These are phyloP conservation scores for Tuber melanosporum DNA, from an alignment of 495 filamentous ascomycete genomes.

Conservation along the genomic window DNA sequence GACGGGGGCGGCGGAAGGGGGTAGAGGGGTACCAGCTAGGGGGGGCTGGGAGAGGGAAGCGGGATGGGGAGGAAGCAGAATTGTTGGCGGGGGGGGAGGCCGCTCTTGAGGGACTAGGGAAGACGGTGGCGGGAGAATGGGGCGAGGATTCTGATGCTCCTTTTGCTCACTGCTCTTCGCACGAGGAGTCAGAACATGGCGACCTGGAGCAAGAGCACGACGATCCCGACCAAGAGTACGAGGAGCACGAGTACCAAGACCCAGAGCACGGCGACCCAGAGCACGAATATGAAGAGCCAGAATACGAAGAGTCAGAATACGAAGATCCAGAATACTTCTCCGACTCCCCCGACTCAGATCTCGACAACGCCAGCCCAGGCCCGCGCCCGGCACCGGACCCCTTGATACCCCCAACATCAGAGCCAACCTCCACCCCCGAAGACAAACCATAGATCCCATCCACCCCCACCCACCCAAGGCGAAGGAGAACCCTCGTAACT, in stretches of 20 bases:
- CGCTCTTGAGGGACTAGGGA: not conserved
- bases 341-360: not conserved
- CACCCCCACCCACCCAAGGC: not conserved
- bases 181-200: not conserved
- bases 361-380: not conserved
- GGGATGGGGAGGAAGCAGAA: not conserved
- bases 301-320: not conserved
- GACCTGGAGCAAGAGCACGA: not conserved
- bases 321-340: not conserved
- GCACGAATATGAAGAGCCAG: not conserved
- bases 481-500: not conserved
- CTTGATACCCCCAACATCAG: not conserved
- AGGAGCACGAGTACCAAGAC: not conserved
- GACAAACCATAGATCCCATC: not conserved
- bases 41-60: not conserved
- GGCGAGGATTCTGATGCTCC: not conserved
- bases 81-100: not conserved
- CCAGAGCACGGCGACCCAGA: not conserved
- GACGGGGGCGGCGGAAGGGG: conserved; percentile 13
- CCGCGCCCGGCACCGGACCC: not conserved
- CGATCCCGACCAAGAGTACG: not conserved
- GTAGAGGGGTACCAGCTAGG: not conserved
- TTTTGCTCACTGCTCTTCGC: not conserved
- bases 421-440: not conserved
- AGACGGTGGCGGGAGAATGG: not conserved